Percentiles rank a stretch among this genome's conserved stretches.
These are phyloP conservation scores for Cordyceps farinosa DNA, from an alignment of 2,329 filamentous ascomycete genomes.

Conservation along the genomic window DNA sequence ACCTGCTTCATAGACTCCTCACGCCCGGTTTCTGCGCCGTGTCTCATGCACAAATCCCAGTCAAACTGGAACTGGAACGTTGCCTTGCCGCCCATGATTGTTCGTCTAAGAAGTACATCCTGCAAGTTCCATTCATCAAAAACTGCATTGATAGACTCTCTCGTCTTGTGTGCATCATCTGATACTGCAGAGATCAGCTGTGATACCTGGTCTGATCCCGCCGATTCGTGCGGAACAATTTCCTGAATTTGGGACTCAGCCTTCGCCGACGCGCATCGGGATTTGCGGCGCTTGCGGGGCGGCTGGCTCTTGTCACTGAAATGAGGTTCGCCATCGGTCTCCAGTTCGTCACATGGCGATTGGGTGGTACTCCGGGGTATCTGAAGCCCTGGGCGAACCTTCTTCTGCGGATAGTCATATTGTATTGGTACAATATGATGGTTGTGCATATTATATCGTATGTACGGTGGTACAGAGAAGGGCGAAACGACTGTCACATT, in stretches of 20 bases:
- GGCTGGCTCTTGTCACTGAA: neutral
- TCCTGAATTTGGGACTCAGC: neutral
- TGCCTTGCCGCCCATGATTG: constrained; percentile 13
- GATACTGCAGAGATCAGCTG: neutral
- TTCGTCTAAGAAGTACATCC: constrained; percentile 18
- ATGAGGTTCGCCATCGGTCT: neutral
- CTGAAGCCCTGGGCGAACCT: neutral
- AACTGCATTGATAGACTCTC: neutral
- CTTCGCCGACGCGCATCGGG: neutral
- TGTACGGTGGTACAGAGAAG: no score
- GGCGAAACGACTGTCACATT: no score
- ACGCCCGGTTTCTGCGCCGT: neutral
- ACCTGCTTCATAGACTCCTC: neutral
- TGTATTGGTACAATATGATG: no score
- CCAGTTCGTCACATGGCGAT: neutral
- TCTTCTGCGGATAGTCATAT: no score
- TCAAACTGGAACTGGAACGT: constrained; percentile 20
- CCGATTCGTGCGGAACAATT: neutral
- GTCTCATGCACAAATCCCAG: neutral
- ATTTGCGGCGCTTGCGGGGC: constrained; percentile 5
- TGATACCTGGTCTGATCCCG: neutral
- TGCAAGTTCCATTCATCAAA: constrained; percentile 19
- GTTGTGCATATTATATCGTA: no score
- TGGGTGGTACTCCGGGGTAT: constrained; percentile 10
- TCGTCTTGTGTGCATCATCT: neutral